Conservation (phyloP, 345 rosid species). For the Isatis tinctoria region DNA sequence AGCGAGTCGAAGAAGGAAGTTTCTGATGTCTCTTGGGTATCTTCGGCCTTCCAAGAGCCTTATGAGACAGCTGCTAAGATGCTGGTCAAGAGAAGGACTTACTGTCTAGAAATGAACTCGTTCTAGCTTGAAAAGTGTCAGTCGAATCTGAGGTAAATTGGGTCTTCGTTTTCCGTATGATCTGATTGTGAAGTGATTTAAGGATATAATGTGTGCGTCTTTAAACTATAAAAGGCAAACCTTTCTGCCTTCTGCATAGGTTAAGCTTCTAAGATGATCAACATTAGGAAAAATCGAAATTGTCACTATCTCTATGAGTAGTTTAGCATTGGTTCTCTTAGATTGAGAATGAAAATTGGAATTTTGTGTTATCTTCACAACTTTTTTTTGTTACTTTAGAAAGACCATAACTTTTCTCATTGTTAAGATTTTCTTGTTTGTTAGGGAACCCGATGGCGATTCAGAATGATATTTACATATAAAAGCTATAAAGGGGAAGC, state of each 20-base stretch:
- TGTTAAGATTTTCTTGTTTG: neutral
- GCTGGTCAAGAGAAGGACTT: constrained; percentile 86
- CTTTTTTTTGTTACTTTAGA: neutral
- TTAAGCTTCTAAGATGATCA: neutral
- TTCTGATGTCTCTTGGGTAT: constrained; percentile 70
- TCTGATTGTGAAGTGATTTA: neutral
- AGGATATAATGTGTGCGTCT: neutral
- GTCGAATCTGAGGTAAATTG: constrained; percentile 32
- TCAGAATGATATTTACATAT: neutral
- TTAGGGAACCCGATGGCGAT: neutral
- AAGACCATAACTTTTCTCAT: neutral
- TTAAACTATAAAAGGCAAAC: neutral
- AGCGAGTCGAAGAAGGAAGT: constrained; percentile 71
- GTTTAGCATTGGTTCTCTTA: too few relatives aligned
- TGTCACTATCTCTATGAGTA: neutral
- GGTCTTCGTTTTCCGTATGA: too few relatives aligned
- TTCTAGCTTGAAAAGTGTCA: constrained; percentile 39
- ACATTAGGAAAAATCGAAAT: neutral
- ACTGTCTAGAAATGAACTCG: constrained; percentile 98
- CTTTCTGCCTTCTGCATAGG: neutral
- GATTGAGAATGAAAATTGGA: neutral
- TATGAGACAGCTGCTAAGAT: constrained; percentile 83
- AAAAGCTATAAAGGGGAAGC: constrained; percentile 12
- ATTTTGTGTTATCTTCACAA: neutral
- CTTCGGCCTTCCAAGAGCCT: constrained; percentile 81